A percentile compares a stretch with the other conserved stretches of the same genome.
phyloP scores from a whole-genome alignment of 2,329 filamentous ascomycete species.

The Ascochyta fabae region DNA sequence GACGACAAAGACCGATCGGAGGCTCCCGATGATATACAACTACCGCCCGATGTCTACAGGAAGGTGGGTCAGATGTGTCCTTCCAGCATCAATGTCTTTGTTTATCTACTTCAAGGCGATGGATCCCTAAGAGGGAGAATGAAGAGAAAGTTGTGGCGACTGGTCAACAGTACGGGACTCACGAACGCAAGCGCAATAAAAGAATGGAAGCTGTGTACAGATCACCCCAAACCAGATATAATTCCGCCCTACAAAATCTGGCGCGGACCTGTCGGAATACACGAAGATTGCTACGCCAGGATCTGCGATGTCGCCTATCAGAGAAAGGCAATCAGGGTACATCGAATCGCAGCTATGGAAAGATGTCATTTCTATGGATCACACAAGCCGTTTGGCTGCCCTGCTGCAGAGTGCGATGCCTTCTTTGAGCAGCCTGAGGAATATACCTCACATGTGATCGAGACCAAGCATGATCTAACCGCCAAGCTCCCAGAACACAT shows the following conservation, averaged over 20 bases:
- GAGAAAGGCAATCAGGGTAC: not conserved
- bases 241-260: not conserved
- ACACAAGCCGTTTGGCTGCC: slow-evolving; percentile 1
- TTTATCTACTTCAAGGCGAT: slow-evolving; percentile 3
- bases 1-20: slow-evolving; percentile 9
- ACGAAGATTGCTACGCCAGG: not conserved
- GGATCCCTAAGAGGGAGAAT: not conserved
- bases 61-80: slow-evolving; percentile 11
- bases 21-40: not conserved
- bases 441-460: slow-evolving; percentile 4
- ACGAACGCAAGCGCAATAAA: too few relatives aligned
- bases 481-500: not conserved
- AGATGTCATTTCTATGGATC: not conserved
- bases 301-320: not conserved
- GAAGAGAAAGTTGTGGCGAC: slow-evolving; percentile 3
- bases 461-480: not conserved
- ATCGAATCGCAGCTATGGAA: slow-evolving; percentile 2
- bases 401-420: not conserved
- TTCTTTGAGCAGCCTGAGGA: slow-evolving; percentile 3
- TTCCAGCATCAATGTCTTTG: slow-evolving; percentile 3
- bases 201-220: too few relatives aligned
- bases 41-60: slow-evolving; percentile 5
- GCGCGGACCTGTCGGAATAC: not conserved
- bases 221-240: too few relatives aligned
- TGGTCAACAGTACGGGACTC: not conserved